Evolutionary conservation across 345 rosid genomes (phyloP).

Genomic region (Nephelium lappaceum): DNA sequence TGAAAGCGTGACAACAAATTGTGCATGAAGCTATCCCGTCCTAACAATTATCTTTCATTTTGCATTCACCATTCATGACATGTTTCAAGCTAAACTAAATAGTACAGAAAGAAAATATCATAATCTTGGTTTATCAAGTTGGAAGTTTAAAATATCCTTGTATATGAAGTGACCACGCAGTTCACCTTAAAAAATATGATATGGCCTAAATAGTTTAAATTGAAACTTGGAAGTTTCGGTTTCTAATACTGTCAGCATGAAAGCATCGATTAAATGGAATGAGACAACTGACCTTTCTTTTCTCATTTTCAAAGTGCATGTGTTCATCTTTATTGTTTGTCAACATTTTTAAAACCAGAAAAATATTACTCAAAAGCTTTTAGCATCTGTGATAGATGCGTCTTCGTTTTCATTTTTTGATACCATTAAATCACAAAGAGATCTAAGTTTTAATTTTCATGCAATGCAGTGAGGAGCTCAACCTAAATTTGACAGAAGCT

Average conservation of each 20-base stretch:
- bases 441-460: slow-evolving; percentile 14
- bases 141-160: not conserved
- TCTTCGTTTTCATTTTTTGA: slow-evolving; percentile 10
- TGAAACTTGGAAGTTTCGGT: not conserved
- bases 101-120: not conserved
- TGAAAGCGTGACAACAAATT: not conserved
- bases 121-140: not conserved
- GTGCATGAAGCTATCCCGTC: not conserved
- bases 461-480: slow-evolving; percentile 81
- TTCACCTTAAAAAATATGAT: not conserved
- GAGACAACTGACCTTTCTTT: not conserved
- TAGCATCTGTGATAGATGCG: not conserved
- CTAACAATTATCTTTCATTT: not conserved
- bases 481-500: slow-evolving; percentile 88
- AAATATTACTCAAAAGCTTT: not conserved
- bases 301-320: not conserved
- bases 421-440: not conserved
- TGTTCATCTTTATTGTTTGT: not conserved
- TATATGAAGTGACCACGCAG: not conserved
- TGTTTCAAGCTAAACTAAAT: not conserved
- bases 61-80: not conserved
- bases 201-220: not conserved
- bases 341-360: not conserved
- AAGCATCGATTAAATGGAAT: not conserved
- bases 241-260: not conserved